These are phyloP conservation scores for Blastocystis sp. DNA, from an alignment of 352 stramenopile genomes.

Conservation along the genomic window DNA sequence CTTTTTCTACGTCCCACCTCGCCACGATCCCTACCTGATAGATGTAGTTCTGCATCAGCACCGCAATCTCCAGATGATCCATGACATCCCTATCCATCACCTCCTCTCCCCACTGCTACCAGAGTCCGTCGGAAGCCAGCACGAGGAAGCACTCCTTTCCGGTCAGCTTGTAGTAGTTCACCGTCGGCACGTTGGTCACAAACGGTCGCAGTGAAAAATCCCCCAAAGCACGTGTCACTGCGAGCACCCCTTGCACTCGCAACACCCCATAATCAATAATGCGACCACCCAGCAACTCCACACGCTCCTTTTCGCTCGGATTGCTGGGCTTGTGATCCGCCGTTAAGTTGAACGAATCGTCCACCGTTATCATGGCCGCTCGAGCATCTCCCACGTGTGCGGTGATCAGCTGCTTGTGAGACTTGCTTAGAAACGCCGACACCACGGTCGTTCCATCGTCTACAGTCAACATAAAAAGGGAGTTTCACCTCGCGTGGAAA, in stretches of 20 bases:
- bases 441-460: conserved; percentile 83
- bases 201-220: conserved; percentile 84
- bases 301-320: conserved; percentile 78
- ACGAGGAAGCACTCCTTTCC: conserved; percentile 76
- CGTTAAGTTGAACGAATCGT: conserved; percentile 75
- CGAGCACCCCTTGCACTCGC: conserved; percentile 85
- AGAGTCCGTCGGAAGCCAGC: conserved; percentile 82
- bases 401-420: conserved; percentile 73
- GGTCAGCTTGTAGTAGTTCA: conserved; percentile 67
- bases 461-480: not conserved
- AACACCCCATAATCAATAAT: conserved; percentile 84
- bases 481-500: not conserved
- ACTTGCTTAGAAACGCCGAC: conserved; percentile 72
- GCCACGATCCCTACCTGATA: not conserved
- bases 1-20: not conserved
- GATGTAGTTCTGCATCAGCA: conserved; percentile 70
- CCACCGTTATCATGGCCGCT: conserved; percentile 77
- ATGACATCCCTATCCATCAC: conserved; percentile 71
- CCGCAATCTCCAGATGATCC: conserved; percentile 77
- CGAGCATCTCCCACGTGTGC: conserved; percentile 82
- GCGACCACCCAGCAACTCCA: conserved; percentile 78
- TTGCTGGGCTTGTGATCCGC: conserved; percentile 83
- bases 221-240: conserved; percentile 81
- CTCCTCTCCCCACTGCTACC: conserved; percentile 63
- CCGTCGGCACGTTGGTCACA: conserved; percentile 68